Base-by-base conservation (phyloP, 768 basidiomycete species). In the Harrya chromipes region DNA sequence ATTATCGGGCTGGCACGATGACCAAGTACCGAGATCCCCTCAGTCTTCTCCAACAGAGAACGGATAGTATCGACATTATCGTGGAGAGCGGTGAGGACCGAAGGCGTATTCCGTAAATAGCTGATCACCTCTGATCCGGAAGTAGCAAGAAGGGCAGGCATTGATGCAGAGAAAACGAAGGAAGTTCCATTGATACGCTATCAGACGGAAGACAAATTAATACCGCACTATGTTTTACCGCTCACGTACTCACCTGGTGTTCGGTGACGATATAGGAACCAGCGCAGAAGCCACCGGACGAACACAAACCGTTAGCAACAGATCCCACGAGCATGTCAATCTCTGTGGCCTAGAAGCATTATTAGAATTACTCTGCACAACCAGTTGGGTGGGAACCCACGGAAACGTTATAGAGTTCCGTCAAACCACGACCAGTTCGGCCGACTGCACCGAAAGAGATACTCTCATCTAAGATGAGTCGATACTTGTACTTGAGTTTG, bases 261-360 rank as follows among this genome's bases (percentile, higher is more conserved):
- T 90, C 82, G 20, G 92, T 82, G 26, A 97, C 89, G 35, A 82
- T 78, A 16, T 70, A 69, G 1, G 89, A 87, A 21, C 97, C 97
- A 4, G 92, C 92, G 61, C 95, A 98, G 79, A 98, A 99, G 1
- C 97, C 97, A 41, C 95, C 97, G 2, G 79, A 77, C 1, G 94
- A 82, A 51, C 81, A 82, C 17, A 98, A 79, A 13, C 88, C 87
- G 33, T 79, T 92, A 0, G 94, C 87, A 52, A 91, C 79, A 21
- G 91, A 94, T 4, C 94, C 95, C 2, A 95, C 75, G n/a, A 97
- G 76, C 79, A 98, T 93, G 69, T 99, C 97, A 14, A 98, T 85
- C 61, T 94, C 90, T 7, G 80, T 71, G 0, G 93, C 90, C 88
- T 92, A 47, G 2, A 37, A 13, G 13, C 14, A 6, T 40, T 0